Evolutionary conservation across 2,329 filamentous ascomycete genomes (phyloP), one percentile per base, ranked within the genome.

Genomic region (Tolypocladium inflatum): DNA sequence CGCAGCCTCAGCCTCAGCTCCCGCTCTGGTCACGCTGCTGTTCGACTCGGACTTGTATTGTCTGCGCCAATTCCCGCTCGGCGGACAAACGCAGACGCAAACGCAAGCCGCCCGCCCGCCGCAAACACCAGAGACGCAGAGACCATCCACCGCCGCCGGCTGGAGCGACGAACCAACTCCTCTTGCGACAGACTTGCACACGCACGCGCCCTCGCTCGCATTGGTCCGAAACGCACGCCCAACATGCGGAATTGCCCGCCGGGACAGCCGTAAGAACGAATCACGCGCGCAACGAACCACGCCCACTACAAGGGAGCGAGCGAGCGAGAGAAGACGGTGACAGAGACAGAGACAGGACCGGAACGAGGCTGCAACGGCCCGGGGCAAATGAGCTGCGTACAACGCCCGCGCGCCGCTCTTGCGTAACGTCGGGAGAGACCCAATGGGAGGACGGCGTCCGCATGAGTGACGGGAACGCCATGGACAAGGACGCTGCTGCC

Each of bases 381-480:
- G 57, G 21, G 48, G 57, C 57, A 55, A 45, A 58, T 55, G 52
- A 54, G 30, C 38, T 42, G 37, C 39, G 56, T 30, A 33, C 48
- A 33, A 43, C 26, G 39, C 33, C 57, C 52, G 45, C 42, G 23
- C 55, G 54, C 54, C 51, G 55, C 52, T 9, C 52, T 59, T 59
- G 58, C 58, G 55, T 57, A 59, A 59, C 58, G 58, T 55, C 67
- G 63, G 62, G 62, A 66, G 48, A 56, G 66, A 65, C 61, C 68
- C 67, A 69, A 70, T 70, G 67, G 66, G 67, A 70, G 50, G 19
- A 21, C 41, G 15, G 50, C 38, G 26, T 39, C 62, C 64, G 66
- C 66, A 71, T 71, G 68, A 71, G 63, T 60, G 69, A 70, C 63
- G 68, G 66, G 63, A 68, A 69, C 53, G 55, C 67, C 60, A 69